A percentile compares a stretch with the other conserved stretches of the same genome.
phyloP scores from a whole-genome alignment of 2,329 filamentous ascomycete species.

The Plenodomus lindquistii region DNA sequence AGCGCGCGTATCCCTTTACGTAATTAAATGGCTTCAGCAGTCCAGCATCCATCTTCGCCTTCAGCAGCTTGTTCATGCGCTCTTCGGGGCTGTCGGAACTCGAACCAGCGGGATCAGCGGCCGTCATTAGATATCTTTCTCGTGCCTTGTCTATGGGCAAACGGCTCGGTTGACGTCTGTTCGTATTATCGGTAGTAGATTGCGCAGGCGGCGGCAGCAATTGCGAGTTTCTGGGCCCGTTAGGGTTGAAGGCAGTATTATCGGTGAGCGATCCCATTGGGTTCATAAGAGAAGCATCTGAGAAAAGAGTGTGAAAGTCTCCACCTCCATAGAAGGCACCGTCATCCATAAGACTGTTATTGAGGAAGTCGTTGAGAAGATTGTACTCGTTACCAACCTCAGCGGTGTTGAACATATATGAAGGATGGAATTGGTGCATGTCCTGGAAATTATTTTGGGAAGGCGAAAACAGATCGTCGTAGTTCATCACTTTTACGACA shows the following conservation, averaged over 20 bases:
- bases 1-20: slow-evolving; percentile 88
- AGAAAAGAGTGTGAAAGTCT: slow-evolving; percentile 58
- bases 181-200: slow-evolving; percentile 56
- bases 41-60: slow-evolving; percentile 94
- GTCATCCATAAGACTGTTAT: slow-evolving; percentile 84
- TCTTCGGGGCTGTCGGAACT: slow-evolving; percentile 85
- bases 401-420: slow-evolving; percentile 91
- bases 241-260: slow-evolving; percentile 37
- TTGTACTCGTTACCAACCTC: slow-evolving; percentile 98
- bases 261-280: slow-evolving; percentile 47
- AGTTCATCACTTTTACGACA: slow-evolving; percentile 67
- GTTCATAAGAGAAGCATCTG: slow-evolving; percentile 59
- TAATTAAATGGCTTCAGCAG: slow-evolving; percentile 98
- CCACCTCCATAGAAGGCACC: slow-evolving; percentile 48
- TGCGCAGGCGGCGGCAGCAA: slow-evolving; percentile 48
- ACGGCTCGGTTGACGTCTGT: slow-evolving; percentile 64
- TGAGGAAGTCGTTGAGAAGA: slow-evolving; percentile 92
- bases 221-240: slow-evolving; percentile 53
- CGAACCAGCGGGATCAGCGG: slow-evolving; percentile 86
- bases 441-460: slow-evolving; percentile 86
- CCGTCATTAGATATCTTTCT: slow-evolving; percentile 93
- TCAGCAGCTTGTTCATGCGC: slow-evolving; percentile 90
- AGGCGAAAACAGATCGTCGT: slow-evolving; percentile 76
- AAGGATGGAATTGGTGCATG: slow-evolving; percentile 91
- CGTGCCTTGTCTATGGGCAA: slow-evolving; percentile 71